These are phyloP conservation scores for Botryobasidium botryosum DNA, from an alignment of 768 basidiomycete genomes.

Conservation along the genomic window DNA sequence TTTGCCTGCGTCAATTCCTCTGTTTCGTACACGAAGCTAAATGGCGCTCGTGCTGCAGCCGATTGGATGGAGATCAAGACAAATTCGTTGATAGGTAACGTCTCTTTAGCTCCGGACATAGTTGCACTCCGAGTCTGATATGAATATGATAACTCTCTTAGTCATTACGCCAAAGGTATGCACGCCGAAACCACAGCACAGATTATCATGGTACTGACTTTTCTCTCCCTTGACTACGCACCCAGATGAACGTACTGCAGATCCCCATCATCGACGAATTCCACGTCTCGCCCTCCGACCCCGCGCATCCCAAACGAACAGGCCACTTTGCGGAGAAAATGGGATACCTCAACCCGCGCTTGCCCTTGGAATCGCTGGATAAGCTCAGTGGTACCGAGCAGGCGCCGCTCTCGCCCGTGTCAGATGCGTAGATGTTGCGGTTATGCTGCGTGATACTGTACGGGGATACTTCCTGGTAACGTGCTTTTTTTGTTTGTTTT, in stretches of 20 bases:
- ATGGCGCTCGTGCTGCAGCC: slow-evolving; percentile 26
- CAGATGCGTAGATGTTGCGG: too few relatives aligned
- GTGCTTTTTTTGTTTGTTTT: too few relatives aligned
- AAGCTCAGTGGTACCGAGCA: too few relatives aligned
- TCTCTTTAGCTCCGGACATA: neutral
- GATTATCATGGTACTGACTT: neutral
- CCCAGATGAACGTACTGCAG: slow-evolving; percentile 57
- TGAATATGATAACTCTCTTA: neutral
- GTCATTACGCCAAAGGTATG: slow-evolving; percentile 92
- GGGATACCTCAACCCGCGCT: too few relatives aligned
- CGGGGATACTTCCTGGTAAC: too few relatives aligned
- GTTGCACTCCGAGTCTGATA: neutral
- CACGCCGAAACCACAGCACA: too few relatives aligned
- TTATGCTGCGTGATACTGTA: too few relatives aligned
- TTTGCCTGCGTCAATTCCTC: slow-evolving; percentile 17
- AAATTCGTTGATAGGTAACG: slow-evolving; percentile 58
- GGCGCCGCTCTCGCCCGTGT: too few relatives aligned
- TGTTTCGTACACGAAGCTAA: neutral
- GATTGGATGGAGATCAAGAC: slow-evolving; percentile 99
- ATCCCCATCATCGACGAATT: slow-evolving; percentile 90
- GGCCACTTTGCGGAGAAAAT: too few relatives aligned
- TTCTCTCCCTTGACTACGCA: neutral
- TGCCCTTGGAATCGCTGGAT: too few relatives aligned
- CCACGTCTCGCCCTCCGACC: too few relatives aligned
- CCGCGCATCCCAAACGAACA: too few relatives aligned